Evolutionary conservation across 2,329 filamentous ascomycete species (phyloP), one percentile per base, ranked within the genome.

Genomic region (Verticillium tricorpus): DNA sequence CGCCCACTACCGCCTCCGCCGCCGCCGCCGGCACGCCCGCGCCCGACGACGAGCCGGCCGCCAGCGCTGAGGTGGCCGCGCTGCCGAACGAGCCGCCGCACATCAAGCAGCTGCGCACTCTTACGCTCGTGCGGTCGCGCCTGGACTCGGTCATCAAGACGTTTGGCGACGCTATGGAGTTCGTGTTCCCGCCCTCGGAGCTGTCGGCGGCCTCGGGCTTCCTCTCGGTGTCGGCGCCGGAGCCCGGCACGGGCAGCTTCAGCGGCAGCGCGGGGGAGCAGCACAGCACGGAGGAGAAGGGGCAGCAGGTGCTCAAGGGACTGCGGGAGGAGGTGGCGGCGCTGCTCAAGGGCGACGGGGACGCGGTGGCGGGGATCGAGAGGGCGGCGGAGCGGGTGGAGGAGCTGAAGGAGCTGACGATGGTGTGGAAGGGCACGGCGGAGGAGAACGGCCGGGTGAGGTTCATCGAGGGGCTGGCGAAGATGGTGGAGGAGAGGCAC

Each of bases 101-200:
- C 74, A 89, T 97, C 66, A 84, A 84, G 59, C 89, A 93, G 67
- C 82, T 99, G 61, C 90, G 91, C 67, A 96, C 90, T 15, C 82
- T 99, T 40, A 91, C 90, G 3, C 84, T 90, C 52, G 92, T 98
- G 32, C 90, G 93, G 58, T 79, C 86, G 1, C 89, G 93, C n/a
- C 83, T 99, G 17, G 93, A 98, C 66, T 85, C 88, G 1, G 93
- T 98, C 28, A 93, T 98, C 70, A 90, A 91, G 73, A 90, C 89
- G 1, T 99, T 99, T 73, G 94, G 93, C 50, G 90, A 96, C 69
- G 94, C 95, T 35, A 97, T 98, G 91, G 90, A 96, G 68, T 98
- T 96, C 83, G 90, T 92, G 1, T 87, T 97, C 58, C 92, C 94
- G 1, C 93, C 94, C 0, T 96, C 91, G 0, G 93, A 97, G 71